Conservation (phyloP, 202 grass and related monocot genomes). For the Eragrostis tef region DNA sequence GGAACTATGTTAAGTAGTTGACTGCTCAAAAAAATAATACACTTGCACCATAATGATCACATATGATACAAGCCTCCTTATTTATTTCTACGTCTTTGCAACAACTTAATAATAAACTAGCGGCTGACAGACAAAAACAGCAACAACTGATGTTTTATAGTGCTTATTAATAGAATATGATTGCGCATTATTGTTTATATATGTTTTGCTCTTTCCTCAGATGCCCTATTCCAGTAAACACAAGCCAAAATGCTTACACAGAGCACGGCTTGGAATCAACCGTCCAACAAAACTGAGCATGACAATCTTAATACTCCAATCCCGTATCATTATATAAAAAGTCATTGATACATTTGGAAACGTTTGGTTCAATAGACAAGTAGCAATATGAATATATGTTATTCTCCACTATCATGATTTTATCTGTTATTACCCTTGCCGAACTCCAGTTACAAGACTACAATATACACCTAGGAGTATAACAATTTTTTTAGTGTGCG, state of each 20-base stretch:
- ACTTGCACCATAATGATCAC: conserved; percentile 9
- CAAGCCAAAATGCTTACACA: background rate
- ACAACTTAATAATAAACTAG: conserved; percentile 14
- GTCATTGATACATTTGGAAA: background rate
- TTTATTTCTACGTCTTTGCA: background rate
- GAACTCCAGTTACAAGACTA: background rate
- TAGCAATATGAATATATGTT: background rate
- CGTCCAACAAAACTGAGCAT: background rate
- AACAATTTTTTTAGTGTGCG: background rate
- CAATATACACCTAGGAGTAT: background rate
- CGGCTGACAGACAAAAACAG: conserved; percentile 28
- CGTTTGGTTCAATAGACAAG: background rate
- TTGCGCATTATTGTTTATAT: background rate
- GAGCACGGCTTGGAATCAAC: background rate
- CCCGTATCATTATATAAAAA: background rate
- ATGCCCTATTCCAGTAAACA: conserved; percentile 12
- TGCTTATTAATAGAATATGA: conserved; percentile 12
- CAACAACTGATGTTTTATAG: background rate
- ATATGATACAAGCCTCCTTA: background rate
- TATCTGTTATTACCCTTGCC: background rate
- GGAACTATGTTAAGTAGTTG: background rate
- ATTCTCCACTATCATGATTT: background rate
- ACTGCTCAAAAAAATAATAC: background rate
- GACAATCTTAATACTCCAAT: background rate
- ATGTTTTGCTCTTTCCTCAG: background rate